These are phyloP conservation scores for Tricholoma sp. DNA, from an alignment of 768 basidiomycete genomes.

Conservation along the genomic window DNA sequence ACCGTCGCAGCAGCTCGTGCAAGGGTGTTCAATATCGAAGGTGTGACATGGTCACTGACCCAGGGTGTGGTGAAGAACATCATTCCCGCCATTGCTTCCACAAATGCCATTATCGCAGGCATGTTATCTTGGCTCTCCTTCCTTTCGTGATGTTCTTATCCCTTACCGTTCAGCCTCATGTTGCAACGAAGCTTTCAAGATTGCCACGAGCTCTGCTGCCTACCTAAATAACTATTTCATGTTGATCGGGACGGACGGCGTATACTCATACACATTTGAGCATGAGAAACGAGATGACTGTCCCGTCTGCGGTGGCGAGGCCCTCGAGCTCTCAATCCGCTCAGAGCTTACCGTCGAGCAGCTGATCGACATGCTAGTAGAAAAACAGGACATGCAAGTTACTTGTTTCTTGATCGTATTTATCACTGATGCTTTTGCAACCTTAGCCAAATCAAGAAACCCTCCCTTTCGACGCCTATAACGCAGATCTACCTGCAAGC, in stretches of 20 bases:
- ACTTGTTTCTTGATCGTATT: slow-evolving; percentile 3
- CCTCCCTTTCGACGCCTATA: slow-evolving; percentile 75
- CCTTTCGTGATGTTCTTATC: background rate
- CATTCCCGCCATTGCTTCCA: slow-evolving; percentile 97
- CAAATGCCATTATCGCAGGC: slow-evolving; percentile 98
- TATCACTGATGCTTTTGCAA: background rate
- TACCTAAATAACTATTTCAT: slow-evolving; percentile 98
- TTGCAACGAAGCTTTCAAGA: slow-evolving; percentile 99
- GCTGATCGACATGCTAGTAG: slow-evolving; percentile 82
- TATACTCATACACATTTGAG: slow-evolving; percentile 97
- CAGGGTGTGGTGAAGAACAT: slow-evolving; percentile 99
- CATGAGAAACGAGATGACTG: slow-evolving; percentile 91
- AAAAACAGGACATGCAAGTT: slow-evolving; percentile 86
- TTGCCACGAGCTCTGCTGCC: slow-evolving; percentile 91
- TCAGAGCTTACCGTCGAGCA: slow-evolving; percentile 76
- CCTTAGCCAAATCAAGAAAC: slow-evolving; percentile 91
- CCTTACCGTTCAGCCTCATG: slow-evolving; percentile 66
- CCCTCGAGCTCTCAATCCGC: slow-evolving; percentile 66
- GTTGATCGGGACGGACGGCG: slow-evolving; percentile 93
- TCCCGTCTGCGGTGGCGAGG: slow-evolving; percentile 94
- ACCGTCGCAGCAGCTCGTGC: slow-evolving; percentile 76
- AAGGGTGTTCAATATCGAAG: slow-evolving; percentile 93
- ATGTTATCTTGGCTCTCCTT: slow-evolving; percentile 11
- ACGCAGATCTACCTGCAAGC: slow-evolving; percentile 89
- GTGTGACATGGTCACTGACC: slow-evolving; percentile 95